Evolutionary conservation across 106 monocot genomes (phyloP).

Genomic region (Dendrobium officinale): DNA sequence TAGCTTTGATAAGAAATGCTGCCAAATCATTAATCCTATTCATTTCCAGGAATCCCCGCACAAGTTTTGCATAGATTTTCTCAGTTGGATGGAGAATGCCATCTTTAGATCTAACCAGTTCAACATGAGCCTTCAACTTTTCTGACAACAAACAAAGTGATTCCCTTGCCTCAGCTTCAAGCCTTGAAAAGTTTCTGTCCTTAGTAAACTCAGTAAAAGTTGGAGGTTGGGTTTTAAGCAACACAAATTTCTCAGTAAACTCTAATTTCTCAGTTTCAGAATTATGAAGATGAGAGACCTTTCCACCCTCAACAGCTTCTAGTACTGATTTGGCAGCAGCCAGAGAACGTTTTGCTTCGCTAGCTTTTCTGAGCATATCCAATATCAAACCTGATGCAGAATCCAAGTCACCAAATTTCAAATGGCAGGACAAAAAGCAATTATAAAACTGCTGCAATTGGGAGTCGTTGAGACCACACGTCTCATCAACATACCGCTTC

Average conservation of each 20-base stretch:
- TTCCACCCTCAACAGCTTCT: constrained; percentile 33
- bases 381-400: constrained; percentile 58
- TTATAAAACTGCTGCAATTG: constrained; percentile 75
- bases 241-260: constrained; percentile 16
- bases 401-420: constrained; percentile 72
- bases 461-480: constrained; percentile 34
- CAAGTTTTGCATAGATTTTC: constrained; percentile 87
- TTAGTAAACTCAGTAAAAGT: constrained; percentile 50
- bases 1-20: constrained; percentile 58
- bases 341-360: constrained; percentile 67
- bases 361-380: constrained; percentile 75
- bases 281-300: constrained; percentile 4
- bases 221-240: constrained; percentile 31
- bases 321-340: constrained; percentile 54
- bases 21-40: constrained; percentile 63
- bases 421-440: constrained; percentile 74
- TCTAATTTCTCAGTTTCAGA: constrained; percentile 10
- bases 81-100: constrained; percentile 94
- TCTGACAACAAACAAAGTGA: constrained; percentile 38
- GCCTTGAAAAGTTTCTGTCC: constrained; percentile 46
- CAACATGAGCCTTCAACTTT: constrained; percentile 43
- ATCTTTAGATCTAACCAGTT: constrained; percentile 58
- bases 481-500: constrained; percentile 60
- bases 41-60: constrained; percentile 59
- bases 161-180: constrained; percentile 55